A percentile compares a stretch with the other conserved stretches of the same genome.
These are phyloP conservation scores for Boletus bicolor DNA, from an alignment of 768 basidiomycete species.

Conservation along the genomic window DNA sequence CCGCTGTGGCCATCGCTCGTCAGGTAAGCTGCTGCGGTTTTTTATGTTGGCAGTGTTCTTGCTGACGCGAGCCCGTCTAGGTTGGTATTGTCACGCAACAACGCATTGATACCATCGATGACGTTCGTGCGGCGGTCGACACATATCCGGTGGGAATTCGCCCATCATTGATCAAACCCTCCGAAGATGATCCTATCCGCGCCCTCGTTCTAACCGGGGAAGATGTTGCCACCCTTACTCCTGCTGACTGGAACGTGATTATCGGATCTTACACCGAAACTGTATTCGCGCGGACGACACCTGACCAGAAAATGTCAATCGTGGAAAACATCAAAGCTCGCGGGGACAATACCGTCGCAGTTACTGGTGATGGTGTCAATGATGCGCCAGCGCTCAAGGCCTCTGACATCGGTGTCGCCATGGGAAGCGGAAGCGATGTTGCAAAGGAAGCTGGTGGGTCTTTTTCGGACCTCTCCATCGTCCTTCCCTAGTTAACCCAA, in stretches of 20 bases:
- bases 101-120: constrained; percentile 33
- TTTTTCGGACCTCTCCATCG: neutral
- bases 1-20: constrained; percentile 48
- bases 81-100: constrained; percentile 42
- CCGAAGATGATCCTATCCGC: constrained; percentile 36
- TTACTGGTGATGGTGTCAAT: constrained; percentile 57
- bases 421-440: constrained; percentile 48
- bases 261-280: constrained; percentile 40
- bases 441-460: constrained; percentile 53
- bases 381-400: constrained; percentile 51
- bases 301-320: constrained; percentile 57
- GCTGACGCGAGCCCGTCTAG: constrained; percentile 20
- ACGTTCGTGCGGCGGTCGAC: constrained; percentile 23
- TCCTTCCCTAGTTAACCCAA: neutral
- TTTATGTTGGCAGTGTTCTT: neutral
- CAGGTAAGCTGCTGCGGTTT: constrained; percentile 32
- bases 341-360: constrained; percentile 49
- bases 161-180: constrained; percentile 33
- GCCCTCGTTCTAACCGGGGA: constrained; percentile 45
- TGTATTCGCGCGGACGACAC: constrained; percentile 53
- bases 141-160: constrained; percentile 16
- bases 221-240: constrained; percentile 37
- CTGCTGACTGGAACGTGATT: constrained; percentile 39
- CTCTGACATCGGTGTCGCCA: constrained; percentile 54
- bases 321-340: constrained; percentile 50